These are phyloP conservation scores for Helotiales sp. DNA, from an alignment of 2,329 filamentous ascomycete species.

Conservation along the genomic window DNA sequence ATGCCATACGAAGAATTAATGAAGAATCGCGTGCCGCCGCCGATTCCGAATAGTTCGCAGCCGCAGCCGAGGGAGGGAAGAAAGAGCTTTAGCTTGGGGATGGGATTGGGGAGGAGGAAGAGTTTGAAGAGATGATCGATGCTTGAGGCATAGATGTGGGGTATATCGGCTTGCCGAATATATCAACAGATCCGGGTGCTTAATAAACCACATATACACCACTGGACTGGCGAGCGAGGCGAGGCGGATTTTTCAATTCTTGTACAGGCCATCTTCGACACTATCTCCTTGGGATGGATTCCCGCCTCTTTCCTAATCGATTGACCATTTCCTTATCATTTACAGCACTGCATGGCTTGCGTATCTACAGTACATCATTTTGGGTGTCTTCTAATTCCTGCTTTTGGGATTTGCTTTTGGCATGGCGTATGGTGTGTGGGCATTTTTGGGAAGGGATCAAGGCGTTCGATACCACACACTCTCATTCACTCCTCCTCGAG, in stretches of 20 bases:
- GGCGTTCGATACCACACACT: conserved; percentile 5
- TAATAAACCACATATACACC: background rate
- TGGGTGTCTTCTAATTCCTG: background rate
- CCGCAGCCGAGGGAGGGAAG: conserved; percentile 25
- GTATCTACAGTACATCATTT: background rate
- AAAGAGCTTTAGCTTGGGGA: conserved; percentile 28
- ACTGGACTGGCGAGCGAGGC: background rate
- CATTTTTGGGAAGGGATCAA: background rate
- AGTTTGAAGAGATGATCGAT: conserved; percentile 16
- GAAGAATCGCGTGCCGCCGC: conserved; percentile 27
- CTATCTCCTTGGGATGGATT: conserved; percentile 2
- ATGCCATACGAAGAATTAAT: conserved; percentile 35
- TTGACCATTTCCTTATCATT: background rate
- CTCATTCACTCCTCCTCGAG: background rate
- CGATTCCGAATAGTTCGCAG: conserved; percentile 4
- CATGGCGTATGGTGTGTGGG: background rate
- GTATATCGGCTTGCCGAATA: background rate
- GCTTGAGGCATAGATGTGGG: background rate
- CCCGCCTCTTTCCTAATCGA: background rate
- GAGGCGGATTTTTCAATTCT: conserved; percentile 1
- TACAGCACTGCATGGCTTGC: background rate
- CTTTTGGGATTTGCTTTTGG: background rate
- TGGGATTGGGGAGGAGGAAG: conserved; percentile 24
- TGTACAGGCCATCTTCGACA: background rate
- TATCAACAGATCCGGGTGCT: background rate